Evolutionary conservation across 441 rosid species (phyloP), one percentile per base, ranked within the genome.

Genomic region (Syzygium syzygioides): DNA sequence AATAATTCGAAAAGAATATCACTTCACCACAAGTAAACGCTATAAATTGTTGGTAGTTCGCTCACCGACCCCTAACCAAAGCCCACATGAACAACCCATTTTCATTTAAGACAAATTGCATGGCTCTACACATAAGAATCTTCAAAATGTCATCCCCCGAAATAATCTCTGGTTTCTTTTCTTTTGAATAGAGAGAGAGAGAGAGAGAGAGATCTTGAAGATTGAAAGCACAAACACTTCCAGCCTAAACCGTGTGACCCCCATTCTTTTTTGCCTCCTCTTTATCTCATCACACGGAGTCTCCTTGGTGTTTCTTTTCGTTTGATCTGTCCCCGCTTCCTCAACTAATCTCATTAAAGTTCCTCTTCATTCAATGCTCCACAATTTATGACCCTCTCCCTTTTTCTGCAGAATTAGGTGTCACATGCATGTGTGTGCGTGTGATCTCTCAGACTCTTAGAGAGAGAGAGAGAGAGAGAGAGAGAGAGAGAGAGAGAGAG

Each of bases 311-410:
- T 41, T 76, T 76, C n/a, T 23, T 76, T 76, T 76, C 83, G 83
- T 23, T 48, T 76, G 83, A 76, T 76, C 83, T 23, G 83, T 76
- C 83, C 52, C 52, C 25, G 52, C 83, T 89, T 95, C 92, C 96
- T 95, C 98, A 97, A 94, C 99, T 87, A 94, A 95, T 92, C 93
- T 50, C 96, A 95, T 95, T 97, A 86, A 96, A 92, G 93, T 93
- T 6, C 66, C 93, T 87, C 90, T 88, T 89, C 92, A 91, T 92
- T 95, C 83, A 94, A 91, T 93, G 94, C 94, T 45, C 15, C 68
- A 32, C 66, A 90, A 91, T 91, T 94, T 79, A 93, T 86, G 90
- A 18, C 93, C 85, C 90, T 79, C 89, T 54, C 52, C 88, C 87
- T 50, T 90, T 85, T 90, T 88, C 93, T 90, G 94, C 91, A 91